Evolutionary conservation across 2,329 filamentous ascomycete species (phyloP), one percentile per base, ranked within the genome.

Genomic region (Ustulina deusta): DNA sequence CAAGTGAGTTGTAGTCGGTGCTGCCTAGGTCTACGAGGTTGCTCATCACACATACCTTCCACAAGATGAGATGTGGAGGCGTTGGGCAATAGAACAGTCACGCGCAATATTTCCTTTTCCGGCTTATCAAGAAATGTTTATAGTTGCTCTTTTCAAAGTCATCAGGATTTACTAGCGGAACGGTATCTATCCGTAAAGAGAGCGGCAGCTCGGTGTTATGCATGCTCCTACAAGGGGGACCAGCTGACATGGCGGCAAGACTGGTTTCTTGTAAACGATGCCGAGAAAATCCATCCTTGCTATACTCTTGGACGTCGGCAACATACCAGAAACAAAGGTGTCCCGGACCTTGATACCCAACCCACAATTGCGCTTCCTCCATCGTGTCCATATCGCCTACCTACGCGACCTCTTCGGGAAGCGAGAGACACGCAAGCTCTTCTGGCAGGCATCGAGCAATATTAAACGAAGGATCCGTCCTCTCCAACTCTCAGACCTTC

Each of bases 401-500:
- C 15, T 20, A 44, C n/a, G 34, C 17, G 27, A 11, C 17, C 29
- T 34, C 29, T n/a, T 11, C 25, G 17, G 29, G 3, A n/a, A 34
- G 27, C n/a, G 49, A 11, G 49, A 20, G 49, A 7, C 9, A 13
- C n/a, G 49, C 17, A 34, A 34, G 49, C 17, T 29, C 17, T 6
- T 49, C 9, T 7, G 46, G 17, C 10, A 36, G 10, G 29, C 29
- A 22, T 20, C 34, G 34, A 55, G 6, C 9, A 54, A 27, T 25
- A 17, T 40, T 15, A 36, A 7, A 36, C 29, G 34, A 27, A 40
- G 34, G 20, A 25, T 20, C 32, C 11, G 34, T 55, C 52, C 11
- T 13, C 20, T 55, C 34, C 52, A 38, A 55, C 54, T 38, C 51
- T 55, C 32, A 38, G 34, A 58, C 25, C 32, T 38, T 20, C 55